These are phyloP conservation scores for Globisporangium camurandrum DNA, from an alignment of 352 stramenopile genomes.

Conservation along the genomic window DNA sequence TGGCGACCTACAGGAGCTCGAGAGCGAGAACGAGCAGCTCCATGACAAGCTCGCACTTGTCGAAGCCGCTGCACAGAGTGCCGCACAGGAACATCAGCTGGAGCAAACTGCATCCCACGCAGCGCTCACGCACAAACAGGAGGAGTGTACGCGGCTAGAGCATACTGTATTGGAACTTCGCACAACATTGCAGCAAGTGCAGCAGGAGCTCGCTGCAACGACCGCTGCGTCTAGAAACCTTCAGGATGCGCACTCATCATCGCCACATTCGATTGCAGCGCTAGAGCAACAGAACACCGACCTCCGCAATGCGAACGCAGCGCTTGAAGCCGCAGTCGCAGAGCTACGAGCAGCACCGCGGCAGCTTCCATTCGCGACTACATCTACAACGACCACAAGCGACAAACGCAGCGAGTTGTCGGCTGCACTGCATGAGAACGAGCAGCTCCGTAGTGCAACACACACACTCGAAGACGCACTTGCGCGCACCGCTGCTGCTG, in stretches of 20 bases:
- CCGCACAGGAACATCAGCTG: neutral
- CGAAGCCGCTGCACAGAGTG: constrained; percentile 11
- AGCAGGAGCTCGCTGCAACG: neutral
- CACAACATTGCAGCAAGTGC: neutral
- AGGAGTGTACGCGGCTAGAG: neutral
- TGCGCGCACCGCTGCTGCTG: constrained; percentile 25
- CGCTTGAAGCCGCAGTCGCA: constrained; percentile 25
- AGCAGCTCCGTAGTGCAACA: constrained; percentile 39
- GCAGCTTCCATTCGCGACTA: constrained; percentile 20
- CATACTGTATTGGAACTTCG: neutral
- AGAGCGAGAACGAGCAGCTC: constrained; percentile 58
- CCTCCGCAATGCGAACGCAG: constrained; percentile 31
- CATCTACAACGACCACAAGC: constrained; percentile 22
- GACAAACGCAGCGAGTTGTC: constrained; percentile 56
- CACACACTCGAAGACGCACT: constrained; percentile 28
- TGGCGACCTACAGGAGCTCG: constrained; percentile 52
- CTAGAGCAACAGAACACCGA: constrained; percentile 1
- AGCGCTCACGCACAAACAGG: neutral
- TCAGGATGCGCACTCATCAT: neutral
- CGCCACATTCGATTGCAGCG: neutral
- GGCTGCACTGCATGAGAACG: constrained; percentile 55
- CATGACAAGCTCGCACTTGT: constrained; percentile 40
- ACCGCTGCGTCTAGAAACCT: neutral
- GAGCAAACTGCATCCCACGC: neutral
- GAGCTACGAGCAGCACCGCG: constrained; percentile 20